phyloP scores from a whole-genome alignment of 2,329 filamentous ascomycete species.

The Nemania sp. region DNA sequence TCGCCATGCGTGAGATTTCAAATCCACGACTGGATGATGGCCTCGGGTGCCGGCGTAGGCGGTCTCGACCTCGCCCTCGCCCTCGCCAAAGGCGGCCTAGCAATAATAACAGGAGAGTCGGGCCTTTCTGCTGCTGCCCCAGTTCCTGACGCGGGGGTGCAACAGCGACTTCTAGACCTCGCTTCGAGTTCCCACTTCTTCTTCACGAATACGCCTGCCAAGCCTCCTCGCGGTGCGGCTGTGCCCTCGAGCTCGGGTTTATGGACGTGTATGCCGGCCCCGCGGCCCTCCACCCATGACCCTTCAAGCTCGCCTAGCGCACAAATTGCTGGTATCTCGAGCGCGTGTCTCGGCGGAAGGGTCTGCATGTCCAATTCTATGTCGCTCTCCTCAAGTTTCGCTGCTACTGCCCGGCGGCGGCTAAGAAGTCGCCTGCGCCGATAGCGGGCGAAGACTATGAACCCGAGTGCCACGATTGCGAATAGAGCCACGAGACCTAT shows the following conservation, averaged over 20 bases:
- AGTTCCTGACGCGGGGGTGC: too few relatives aligned
- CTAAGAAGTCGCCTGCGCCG: conserved; percentile 2
- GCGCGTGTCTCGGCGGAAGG: neutral
- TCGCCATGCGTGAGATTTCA: too few relatives aligned
- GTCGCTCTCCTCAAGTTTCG: neutral
- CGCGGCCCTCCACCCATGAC: neutral
- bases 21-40: too few relatives aligned
- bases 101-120: conserved; percentile 6
- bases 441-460: conserved; percentile 6
- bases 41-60: too few relatives aligned
- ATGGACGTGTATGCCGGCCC: conserved; percentile 12
- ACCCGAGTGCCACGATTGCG: too few relatives aligned
- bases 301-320: conserved; percentile 10
- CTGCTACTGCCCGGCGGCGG: neutral
- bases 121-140: neutral
- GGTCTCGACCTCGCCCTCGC: too few relatives aligned
- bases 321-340: neutral
- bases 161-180: neutral
- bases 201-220: conserved; percentile 3
- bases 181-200: conserved; percentile 14
- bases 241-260: conserved; percentile 23
- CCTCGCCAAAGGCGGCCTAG: too few relatives aligned
- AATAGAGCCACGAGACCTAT: neutral
- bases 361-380: neutral
- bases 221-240: neutral